Conservation (phyloP, 2,329 filamentous ascomycete species). For the Cephalotrichum gorgonifer region DNA sequence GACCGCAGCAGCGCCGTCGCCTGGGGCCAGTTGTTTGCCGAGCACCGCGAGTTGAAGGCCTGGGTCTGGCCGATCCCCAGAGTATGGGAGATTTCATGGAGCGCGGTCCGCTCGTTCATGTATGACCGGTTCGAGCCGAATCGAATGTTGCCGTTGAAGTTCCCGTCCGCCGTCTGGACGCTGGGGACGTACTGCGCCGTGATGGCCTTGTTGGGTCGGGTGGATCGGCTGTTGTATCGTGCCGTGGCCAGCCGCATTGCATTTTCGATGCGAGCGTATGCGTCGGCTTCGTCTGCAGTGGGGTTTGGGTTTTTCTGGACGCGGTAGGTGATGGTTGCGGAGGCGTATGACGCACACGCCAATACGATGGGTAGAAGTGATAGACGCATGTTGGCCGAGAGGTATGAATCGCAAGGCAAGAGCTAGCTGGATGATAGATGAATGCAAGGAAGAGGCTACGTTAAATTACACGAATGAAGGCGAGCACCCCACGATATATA, state of each 20-base stretch:
- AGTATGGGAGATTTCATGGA: constrained; percentile 37
- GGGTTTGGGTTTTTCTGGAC: constrained; percentile 27
- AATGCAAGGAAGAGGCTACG: too few species aligned
- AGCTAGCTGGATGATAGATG: too few species aligned
- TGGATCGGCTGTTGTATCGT: constrained; percentile 25
- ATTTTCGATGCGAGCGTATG: constrained; percentile 29
- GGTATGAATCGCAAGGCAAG: too few species aligned
- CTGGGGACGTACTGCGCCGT: constrained; percentile 29
- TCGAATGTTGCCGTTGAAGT: constrained; percentile 33
- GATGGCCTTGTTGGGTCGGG: constrained; percentile 24
- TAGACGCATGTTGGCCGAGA: constrained; percentile 20
- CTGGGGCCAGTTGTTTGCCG: constrained; percentile 28
- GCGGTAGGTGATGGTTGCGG: constrained; percentile 26
- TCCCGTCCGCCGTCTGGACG: constrained; percentile 34
- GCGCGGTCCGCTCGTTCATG: constrained; percentile 37
- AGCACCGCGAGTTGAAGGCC: constrained; percentile 26
- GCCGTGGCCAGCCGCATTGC: constrained; percentile 29
- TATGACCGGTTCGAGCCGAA: constrained; percentile 33
- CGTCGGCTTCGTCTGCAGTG: constrained; percentile 28
- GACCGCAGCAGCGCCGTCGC: constrained; percentile 26
- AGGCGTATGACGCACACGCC: constrained; percentile 19
- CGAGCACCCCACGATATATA: too few species aligned
- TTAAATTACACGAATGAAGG: too few species aligned
- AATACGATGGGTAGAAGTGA: constrained; percentile 17
- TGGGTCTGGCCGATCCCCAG: constrained; percentile 34